A percentile compares a stretch with the other conserved stretches of the same genome.
phyloP scores from a whole-genome alignment of 1,284 basidiomycete genomes.

The Mixia osmundae region DNA sequence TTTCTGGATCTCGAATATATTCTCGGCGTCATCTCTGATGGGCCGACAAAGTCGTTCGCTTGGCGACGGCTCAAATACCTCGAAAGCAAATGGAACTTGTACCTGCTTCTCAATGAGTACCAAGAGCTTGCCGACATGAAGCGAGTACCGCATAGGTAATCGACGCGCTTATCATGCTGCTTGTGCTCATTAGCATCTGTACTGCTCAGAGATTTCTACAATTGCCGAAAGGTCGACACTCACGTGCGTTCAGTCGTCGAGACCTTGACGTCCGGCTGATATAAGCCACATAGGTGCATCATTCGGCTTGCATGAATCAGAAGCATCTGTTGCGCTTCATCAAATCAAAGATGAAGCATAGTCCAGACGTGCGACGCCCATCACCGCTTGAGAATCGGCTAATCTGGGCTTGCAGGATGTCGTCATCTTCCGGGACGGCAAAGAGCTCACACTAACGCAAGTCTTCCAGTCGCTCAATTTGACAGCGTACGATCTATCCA shows the following conservation, averaged over 20 bases:
- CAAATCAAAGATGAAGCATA: slow-evolving; percentile 55
- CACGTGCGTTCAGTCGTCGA: background rate
- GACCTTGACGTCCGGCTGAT: background rate
- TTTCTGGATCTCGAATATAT: slow-evolving; percentile 83
- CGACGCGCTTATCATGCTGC: background rate
- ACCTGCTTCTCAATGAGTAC: slow-evolving; percentile 75
- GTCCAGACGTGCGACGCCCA: slow-evolving; percentile 25
- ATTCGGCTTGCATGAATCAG: slow-evolving; percentile 98
- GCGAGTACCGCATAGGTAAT: slow-evolving; percentile 27
- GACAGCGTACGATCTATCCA: slow-evolving; percentile 91
- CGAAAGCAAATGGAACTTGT: slow-evolving; percentile 87
- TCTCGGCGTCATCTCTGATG: slow-evolving; percentile 22
- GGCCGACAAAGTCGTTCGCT: slow-evolving; percentile 88
- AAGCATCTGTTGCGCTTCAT: slow-evolving; percentile 99
- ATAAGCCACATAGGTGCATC: slow-evolving; percentile 97
- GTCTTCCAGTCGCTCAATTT: slow-evolving; percentile 89
- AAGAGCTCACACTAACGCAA: slow-evolving; percentile 66
- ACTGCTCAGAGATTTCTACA: slow-evolving; percentile 90
- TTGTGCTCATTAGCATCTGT: slow-evolving; percentile 19
- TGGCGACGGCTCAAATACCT: slow-evolving; percentile 82
- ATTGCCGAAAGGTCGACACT: slow-evolving; percentile 45
- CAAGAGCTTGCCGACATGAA: slow-evolving; percentile 95
- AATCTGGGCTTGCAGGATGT: slow-evolving; percentile 40
- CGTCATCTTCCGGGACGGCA: slow-evolving; percentile 83
- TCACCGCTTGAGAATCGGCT: background rate